These are phyloP conservation scores for Fraxinus greggii DNA, from an alignment of 305 asterid genomes.

Conservation along the genomic window DNA sequence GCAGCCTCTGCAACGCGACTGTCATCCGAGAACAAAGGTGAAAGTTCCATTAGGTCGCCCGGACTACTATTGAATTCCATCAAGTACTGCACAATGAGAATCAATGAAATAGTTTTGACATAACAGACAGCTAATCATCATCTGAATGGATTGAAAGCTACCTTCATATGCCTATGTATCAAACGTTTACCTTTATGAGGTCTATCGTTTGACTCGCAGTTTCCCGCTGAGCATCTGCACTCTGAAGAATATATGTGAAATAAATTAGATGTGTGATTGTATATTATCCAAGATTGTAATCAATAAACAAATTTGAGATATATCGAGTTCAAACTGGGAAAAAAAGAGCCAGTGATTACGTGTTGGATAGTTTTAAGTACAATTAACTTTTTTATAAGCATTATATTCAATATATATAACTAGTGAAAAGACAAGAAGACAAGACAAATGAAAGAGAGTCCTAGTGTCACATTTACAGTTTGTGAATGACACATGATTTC, in stretches of 20 bases:
- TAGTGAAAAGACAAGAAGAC: background rate
- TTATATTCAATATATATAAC: background rate
- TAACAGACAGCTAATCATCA: slow-evolving; percentile 8
- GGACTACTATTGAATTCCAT: slow-evolving; percentile 99
- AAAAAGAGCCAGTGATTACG: background rate
- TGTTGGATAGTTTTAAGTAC: slow-evolving; percentile 8
- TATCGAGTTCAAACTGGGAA: slow-evolving; percentile 16
- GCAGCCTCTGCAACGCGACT: slow-evolving; percentile 99
- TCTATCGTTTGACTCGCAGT: slow-evolving; percentile 96
- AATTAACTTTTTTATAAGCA: background rate
- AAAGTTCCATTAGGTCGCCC: slow-evolving; percentile 96
- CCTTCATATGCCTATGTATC: background rate
- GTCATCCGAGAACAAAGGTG: slow-evolving; percentile 95
- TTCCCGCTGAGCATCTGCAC: slow-evolving; percentile 99
- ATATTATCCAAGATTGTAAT: slow-evolving; percentile 11
- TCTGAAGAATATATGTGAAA: slow-evolving; percentile 37
- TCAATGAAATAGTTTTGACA: slow-evolving; percentile 14
- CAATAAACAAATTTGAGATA: slow-evolving; percentile 11
- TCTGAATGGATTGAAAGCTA: slow-evolving; percentile 13
- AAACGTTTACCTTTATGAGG: slow-evolving; percentile 74
- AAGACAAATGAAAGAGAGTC: background rate
- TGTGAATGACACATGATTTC: background rate
- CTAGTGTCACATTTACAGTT: background rate
- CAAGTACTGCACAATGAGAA: slow-evolving; percentile 63
- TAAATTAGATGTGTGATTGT: background rate